These are phyloP conservation scores for Fonsecaea nubica DNA, from an alignment of 2,329 filamentous ascomycete species.

Conservation along the genomic window DNA sequence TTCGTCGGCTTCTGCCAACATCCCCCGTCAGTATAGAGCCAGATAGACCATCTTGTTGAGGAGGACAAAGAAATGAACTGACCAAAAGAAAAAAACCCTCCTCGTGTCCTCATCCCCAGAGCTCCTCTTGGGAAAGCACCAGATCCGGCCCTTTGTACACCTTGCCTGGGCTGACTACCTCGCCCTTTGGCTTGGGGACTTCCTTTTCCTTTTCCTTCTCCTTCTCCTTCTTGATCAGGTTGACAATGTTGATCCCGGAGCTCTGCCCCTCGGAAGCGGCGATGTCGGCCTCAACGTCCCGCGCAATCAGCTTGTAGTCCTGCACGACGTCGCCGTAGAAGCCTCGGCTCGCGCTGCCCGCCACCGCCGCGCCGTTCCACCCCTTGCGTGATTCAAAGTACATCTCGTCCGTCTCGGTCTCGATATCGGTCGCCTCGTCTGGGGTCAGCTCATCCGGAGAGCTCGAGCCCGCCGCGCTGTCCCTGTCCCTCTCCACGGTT, in stretches of 20 bases:
- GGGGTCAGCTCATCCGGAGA: conserved; percentile 7
- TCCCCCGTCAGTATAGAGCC: no score
- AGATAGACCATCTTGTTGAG: no score
- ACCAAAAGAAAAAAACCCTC: no score
- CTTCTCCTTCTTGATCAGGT: conserved; percentile 29
- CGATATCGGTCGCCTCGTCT: conserved; percentile 31
- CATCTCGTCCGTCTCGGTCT: conserved; percentile 34
- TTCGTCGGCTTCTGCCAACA: no score
- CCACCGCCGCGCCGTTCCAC: conserved; percentile 30
- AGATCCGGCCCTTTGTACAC: conserved; percentile 28
- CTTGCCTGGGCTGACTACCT: background rate
- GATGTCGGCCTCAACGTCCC: conserved; percentile 24
- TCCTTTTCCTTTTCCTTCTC: conserved; percentile 16
- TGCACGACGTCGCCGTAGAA: conserved; percentile 32
- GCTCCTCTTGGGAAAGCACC: conserved; percentile 30
- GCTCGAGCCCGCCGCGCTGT: background rate
- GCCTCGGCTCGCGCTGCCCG: conserved; percentile 19
- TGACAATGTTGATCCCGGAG: conserved; percentile 23
- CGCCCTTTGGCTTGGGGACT: background rate
- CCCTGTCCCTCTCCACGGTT: background rate
- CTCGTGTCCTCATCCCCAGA: conserved; percentile 28
- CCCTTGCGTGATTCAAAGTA: conserved; percentile 36
- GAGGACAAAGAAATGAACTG: no score
- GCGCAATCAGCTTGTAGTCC: conserved; percentile 32
- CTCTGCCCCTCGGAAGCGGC: background rate